Evolutionary conservation across 345 rosid genomes (phyloP).

Genomic region (Hibiscus syriacus): DNA sequence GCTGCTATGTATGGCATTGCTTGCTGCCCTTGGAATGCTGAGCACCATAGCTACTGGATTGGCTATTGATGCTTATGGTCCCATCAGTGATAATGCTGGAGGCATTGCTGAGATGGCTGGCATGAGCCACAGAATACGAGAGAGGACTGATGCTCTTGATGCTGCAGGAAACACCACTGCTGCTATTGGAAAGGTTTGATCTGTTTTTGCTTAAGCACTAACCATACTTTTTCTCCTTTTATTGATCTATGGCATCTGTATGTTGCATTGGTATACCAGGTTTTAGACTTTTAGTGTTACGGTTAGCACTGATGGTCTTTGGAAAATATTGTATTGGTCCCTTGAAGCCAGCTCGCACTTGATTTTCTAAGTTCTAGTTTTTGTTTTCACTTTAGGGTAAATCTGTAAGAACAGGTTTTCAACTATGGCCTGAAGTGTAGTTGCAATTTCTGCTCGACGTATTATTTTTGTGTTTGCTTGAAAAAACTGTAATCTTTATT

Average conservation of each 20-base stretch:
- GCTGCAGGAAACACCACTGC: slow-evolving; percentile 86
- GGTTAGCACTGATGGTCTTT: no score
- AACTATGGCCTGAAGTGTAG: no score
- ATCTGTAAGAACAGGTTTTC: no score
- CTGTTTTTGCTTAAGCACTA: neutral
- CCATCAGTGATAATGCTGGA: slow-evolving; percentile 79
- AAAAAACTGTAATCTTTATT: no score
- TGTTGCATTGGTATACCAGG: no score
- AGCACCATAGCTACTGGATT: slow-evolving; percentile 80
- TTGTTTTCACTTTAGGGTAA: no score
- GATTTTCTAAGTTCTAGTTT: no score
- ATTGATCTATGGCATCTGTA: neutral
- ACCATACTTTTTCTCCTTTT: neutral
- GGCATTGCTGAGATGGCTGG: slow-evolving; percentile 91
- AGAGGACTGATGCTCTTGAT: slow-evolving; percentile 80
- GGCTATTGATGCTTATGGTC: slow-evolving; percentile 77
- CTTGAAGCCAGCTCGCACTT: no score
- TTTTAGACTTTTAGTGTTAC: no score
- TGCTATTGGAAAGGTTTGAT: slow-evolving; percentile 67
- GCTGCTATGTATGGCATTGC: slow-evolving; percentile 92
- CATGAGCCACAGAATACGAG: slow-evolving; percentile 73
- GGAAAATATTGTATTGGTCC: no score
- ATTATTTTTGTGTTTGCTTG: no score
- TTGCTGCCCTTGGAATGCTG: slow-evolving; percentile 76
- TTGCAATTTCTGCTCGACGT: no score